Conservation (phyloP, 2,329 filamentous ascomycete genomes). For the Neonectria ditissima region DNA sequence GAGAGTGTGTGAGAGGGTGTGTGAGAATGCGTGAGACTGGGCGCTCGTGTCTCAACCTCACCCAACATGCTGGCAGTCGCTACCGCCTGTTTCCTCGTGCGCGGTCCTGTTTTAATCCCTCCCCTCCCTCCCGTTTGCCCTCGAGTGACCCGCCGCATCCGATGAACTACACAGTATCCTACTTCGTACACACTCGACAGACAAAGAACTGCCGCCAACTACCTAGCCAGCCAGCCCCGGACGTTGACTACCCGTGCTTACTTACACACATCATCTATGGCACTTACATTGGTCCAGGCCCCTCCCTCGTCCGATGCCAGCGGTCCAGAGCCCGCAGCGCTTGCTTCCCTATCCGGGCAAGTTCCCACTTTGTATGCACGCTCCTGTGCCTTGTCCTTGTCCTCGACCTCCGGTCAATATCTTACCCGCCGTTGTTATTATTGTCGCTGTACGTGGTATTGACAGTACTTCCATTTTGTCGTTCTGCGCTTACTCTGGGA, state of each 20-base stretch:
- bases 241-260: slow-evolving; percentile 17
- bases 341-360: slow-evolving; percentile 18
- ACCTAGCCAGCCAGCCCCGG: too few relatives aligned
- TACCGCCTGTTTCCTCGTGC: slow-evolving; percentile 10
- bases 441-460: slow-evolving; percentile 5
- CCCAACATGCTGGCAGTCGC: slow-evolving; percentile 10
- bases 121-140: slow-evolving; percentile 12
- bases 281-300: slow-evolving; percentile 24
- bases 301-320: slow-evolving; percentile 14
- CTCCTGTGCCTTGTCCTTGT: slow-evolving; percentile 1
- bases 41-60: slow-evolving; percentile 18
- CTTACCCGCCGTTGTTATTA: slow-evolving; percentile 15
- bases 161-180: too few relatives aligned
- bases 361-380: slow-evolving; percentile 6
- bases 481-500: neutral
- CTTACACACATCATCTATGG: slow-evolving; percentile 16
- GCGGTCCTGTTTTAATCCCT: slow-evolving; percentile 16
- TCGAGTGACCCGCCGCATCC: slow-evolving; percentile 30
- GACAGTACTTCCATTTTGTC: neutral
- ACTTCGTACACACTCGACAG: slow-evolving; percentile 6
- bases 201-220: neutral
- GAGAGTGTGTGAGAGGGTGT: slow-evolving; percentile 6
- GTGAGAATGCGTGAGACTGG: slow-evolving; percentile 19
- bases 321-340: slow-evolving; percentile 11
- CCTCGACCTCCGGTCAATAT: slow-evolving; percentile 5